Percentiles rank a stretch among this genome's conserved stretches.
These are phyloP conservation scores for Cydonia oblonga DNA, from an alignment of 331 rosid genomes.

Conservation along the genomic window DNA sequence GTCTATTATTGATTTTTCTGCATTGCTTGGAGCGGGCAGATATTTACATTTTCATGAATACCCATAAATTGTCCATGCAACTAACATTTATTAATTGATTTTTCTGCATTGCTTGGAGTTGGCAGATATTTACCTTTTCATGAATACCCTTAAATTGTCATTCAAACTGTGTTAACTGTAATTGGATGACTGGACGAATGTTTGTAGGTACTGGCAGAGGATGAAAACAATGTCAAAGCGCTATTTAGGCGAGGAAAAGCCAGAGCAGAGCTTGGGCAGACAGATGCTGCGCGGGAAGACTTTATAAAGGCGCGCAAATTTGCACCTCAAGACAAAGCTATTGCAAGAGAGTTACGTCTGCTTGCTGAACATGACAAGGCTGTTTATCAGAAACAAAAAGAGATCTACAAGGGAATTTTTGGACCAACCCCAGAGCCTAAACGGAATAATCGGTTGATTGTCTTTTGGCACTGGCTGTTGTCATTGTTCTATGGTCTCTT, in stretches of 20 bases:
- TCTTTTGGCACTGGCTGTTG: slow-evolving; percentile 59
- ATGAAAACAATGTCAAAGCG: slow-evolving; percentile 81
- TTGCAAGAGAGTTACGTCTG: slow-evolving; percentile 57
- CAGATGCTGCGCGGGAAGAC: slow-evolving; percentile 83
- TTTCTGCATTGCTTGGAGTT: no score
- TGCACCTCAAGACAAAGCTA: slow-evolving; percentile 76
- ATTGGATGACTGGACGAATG: neutral
- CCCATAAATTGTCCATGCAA: no score
- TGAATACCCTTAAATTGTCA: no score
- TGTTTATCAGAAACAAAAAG: slow-evolving; percentile 83
- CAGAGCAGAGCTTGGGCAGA: slow-evolving; percentile 81
- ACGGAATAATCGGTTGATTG: slow-evolving; percentile 31
- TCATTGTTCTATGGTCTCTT: slow-evolving; percentile 41
- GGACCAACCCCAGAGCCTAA: slow-evolving; percentile 66
- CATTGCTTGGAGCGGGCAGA: no score
- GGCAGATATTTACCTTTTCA: no score
- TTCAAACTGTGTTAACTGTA: neutral
- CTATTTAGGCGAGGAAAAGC: slow-evolving; percentile 86
- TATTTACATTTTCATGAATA: no score
- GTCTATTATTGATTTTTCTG: no score
- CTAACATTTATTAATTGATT: no score
- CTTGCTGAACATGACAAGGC: slow-evolving; percentile 87
- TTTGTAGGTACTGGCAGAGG: slow-evolving; percentile 63
- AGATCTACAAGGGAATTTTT: slow-evolving; percentile 80
- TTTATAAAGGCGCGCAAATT: slow-evolving; percentile 54